Evolutionary conservation across 352 stramenopile genomes (phyloP).

Genomic region (Pythium aphanidermatum): DNA sequence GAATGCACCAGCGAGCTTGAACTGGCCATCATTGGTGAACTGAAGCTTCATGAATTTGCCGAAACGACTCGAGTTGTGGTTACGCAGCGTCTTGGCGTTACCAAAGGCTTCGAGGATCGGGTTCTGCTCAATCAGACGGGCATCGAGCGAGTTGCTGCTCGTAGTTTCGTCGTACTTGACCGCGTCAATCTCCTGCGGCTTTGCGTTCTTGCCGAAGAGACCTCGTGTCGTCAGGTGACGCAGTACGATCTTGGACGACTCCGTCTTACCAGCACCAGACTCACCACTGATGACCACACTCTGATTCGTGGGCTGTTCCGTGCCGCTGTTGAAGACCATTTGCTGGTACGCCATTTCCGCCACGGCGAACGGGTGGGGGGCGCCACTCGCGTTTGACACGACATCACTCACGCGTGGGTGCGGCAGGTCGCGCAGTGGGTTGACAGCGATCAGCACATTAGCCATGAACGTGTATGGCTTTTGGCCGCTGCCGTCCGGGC

Average conservation of each 20-base stretch:
- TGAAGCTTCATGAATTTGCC: slow-evolving; percentile 96
- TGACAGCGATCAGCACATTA: slow-evolving; percentile 90
- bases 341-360: slow-evolving; percentile 90
- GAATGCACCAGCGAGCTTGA: slow-evolving; percentile 81
- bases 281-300: slow-evolving; percentile 85
- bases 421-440: slow-evolving; percentile 79
- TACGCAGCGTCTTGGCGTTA: slow-evolving; percentile 93
- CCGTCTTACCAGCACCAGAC: slow-evolving; percentile 86
- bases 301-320: slow-evolving; percentile 82
- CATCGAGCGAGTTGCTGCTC: slow-evolving; percentile 62
- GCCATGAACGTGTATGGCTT: slow-evolving; percentile 93
- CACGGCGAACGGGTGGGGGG: slow-evolving; percentile 83
- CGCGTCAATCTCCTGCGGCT: slow-evolving; percentile 62
- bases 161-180: slow-evolving; percentile 40
- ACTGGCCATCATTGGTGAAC: slow-evolving; percentile 85
- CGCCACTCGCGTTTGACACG: slow-evolving; percentile 61
- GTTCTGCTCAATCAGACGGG: slow-evolving; percentile 87
- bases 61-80: slow-evolving; percentile 94
- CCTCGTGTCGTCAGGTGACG: slow-evolving; percentile 83
- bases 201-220: slow-evolving; percentile 82
- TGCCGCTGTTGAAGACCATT: slow-evolving; percentile 86
- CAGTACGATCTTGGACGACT: slow-evolving; percentile 89
- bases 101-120: slow-evolving; percentile 94
- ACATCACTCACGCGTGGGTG: slow-evolving; percentile 78
- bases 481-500: slow-evolving; percentile 52